phyloP scores from a whole-genome alignment of 2,329 filamentous ascomycete species.

The Cordyceps sp. region DNA sequence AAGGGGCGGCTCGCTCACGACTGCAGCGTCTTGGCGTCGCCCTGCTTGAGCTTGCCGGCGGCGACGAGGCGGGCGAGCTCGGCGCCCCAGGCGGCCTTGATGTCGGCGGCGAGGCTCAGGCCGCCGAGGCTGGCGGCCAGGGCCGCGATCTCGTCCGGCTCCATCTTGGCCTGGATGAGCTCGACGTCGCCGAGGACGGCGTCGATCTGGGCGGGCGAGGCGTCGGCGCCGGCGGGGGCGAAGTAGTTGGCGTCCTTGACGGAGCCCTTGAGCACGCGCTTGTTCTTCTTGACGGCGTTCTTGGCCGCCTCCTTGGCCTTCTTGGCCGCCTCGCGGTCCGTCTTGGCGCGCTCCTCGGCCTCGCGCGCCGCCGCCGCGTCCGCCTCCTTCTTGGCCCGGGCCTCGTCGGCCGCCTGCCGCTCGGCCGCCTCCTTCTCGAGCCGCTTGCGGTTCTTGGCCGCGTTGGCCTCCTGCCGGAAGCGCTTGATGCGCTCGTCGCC shows the following conservation, averaged over 20 bases:
- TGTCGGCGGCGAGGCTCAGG: slow-evolving; percentile 63
- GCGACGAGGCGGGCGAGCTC: slow-evolving; percentile 65
- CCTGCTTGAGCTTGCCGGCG: slow-evolving; percentile 74
- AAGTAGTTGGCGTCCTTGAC: slow-evolving; percentile 99
- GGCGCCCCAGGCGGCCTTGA: slow-evolving; percentile 67
- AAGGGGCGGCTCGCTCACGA: too few relatives aligned
- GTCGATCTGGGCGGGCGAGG: slow-evolving; percentile 65
- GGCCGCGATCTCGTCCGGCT: slow-evolving; percentile 74
- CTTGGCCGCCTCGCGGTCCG: slow-evolving; percentile 67
- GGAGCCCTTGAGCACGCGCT: slow-evolving; percentile 83
- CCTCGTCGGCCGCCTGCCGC: slow-evolving; percentile 75
- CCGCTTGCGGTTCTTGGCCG: slow-evolving; percentile 91
- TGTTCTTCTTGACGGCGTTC: slow-evolving; percentile 99
- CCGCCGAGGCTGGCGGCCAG: slow-evolving; percentile 67
- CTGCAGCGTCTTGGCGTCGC: slow-evolving; percentile 53
- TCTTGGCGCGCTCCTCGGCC: slow-evolving; percentile 75
- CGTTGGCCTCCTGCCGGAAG: slow-evolving; percentile 83
- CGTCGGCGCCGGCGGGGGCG: slow-evolving; percentile 44
- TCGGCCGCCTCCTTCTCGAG: slow-evolving; percentile 82
- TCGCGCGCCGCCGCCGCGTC: slow-evolving; percentile 67
- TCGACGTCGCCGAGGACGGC: slow-evolving; percentile 74
- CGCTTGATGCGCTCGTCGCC: slow-evolving; percentile 93
- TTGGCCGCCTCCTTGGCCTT: slow-evolving; percentile 98
- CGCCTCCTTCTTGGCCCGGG: slow-evolving; percentile 65
- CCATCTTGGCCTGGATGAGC: slow-evolving; percentile 71